Conservation (phyloP, 768 basidiomycete species). For the Tephrocybe sp. region DNA sequence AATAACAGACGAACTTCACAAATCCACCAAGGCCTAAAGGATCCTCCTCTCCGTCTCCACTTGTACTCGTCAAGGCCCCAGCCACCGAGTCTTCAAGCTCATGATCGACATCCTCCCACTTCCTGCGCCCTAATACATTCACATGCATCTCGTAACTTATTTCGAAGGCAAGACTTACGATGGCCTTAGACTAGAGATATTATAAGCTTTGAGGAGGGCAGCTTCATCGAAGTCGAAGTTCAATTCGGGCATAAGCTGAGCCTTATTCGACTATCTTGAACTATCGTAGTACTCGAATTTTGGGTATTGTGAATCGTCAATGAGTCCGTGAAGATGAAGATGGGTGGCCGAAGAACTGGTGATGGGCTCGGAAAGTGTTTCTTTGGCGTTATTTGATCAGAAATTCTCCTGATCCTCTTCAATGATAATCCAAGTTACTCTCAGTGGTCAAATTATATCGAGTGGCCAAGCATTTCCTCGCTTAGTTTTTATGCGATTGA, state of each 20-base stretch:
- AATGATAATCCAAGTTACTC: no score
- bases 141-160: neutral
- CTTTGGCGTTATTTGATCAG: no score
- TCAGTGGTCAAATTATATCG: no score
- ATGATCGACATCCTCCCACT: conserved; percentile 91
- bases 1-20: conserved; percentile 48
- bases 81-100: conserved; percentile 78
- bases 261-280: neutral
- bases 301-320: no score
- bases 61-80: conserved; percentile 59
- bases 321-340: no score
- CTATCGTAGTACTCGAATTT: neutral
- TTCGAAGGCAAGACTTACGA: conserved; percentile 43
- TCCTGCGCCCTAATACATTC: conserved; percentile 36
- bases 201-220: conserved; percentile 84
- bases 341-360: no score
- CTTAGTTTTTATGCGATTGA: no score
- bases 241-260: conserved; percentile 50
- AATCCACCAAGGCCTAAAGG: conserved; percentile 74
- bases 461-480: no score
- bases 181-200: conserved; percentile 74
- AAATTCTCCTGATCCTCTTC: no score
- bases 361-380: no score
- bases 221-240: conserved; percentile 80
- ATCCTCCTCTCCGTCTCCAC: conserved; percentile 66